Percentiles rank a stretch among this genome's conserved stretches.
These are phyloP conservation scores for Leishmania martiniquensis DNA, from an alignment of 208 protist genomes.

Conservation along the genomic window DNA sequence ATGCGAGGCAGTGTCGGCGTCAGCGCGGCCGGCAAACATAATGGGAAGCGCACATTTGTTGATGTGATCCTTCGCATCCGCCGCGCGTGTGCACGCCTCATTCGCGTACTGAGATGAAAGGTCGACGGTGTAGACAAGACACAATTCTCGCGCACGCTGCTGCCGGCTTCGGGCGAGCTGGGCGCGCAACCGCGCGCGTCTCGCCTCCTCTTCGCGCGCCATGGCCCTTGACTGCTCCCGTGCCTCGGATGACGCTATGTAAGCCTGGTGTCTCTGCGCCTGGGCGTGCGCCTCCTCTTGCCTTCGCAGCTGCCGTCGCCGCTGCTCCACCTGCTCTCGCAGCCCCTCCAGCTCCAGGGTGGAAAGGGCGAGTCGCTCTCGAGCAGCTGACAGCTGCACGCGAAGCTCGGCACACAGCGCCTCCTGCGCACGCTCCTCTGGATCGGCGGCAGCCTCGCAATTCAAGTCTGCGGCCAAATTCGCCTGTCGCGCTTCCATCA, in stretches of 20 bases:
- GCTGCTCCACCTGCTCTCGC: slow-evolving; percentile 31
- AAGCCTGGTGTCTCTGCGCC: slow-evolving; percentile 9
- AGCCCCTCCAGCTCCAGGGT: slow-evolving; percentile 40
- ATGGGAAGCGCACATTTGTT: slow-evolving; percentile 30
- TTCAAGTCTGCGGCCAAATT: slow-evolving; percentile 33
- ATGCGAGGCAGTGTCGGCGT: slow-evolving; percentile 23
- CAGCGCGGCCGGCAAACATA: slow-evolving; percentile 17
- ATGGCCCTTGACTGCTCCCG: neutral
- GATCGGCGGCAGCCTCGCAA: slow-evolving; percentile 1
- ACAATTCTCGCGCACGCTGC: slow-evolving; percentile 29
- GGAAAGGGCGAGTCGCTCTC: slow-evolving; percentile 35
- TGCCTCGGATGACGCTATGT: slow-evolving; percentile 1
- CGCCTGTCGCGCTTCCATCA: slow-evolving; percentile 28
- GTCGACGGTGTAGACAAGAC: slow-evolving; percentile 38
- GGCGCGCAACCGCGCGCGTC: slow-evolving; percentile 36
- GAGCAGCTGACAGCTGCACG: slow-evolving; percentile 34
- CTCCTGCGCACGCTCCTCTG: slow-evolving; percentile 10
- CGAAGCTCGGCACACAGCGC: slow-evolving; percentile 41
- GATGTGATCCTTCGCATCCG: slow-evolving; percentile 41
- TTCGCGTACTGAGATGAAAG: slow-evolving; percentile 33
- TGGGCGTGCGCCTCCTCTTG: slow-evolving; percentile 37
- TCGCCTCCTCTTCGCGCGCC: slow-evolving; percentile 32
- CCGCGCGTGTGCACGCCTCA: slow-evolving; percentile 10
- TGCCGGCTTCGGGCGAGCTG: slow-evolving; percentile 34
- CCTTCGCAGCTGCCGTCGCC: slow-evolving; percentile 21